These are phyloP conservation scores for Russula sp. DNA, from an alignment of 768 basidiomycete species.

Conservation along the genomic window DNA sequence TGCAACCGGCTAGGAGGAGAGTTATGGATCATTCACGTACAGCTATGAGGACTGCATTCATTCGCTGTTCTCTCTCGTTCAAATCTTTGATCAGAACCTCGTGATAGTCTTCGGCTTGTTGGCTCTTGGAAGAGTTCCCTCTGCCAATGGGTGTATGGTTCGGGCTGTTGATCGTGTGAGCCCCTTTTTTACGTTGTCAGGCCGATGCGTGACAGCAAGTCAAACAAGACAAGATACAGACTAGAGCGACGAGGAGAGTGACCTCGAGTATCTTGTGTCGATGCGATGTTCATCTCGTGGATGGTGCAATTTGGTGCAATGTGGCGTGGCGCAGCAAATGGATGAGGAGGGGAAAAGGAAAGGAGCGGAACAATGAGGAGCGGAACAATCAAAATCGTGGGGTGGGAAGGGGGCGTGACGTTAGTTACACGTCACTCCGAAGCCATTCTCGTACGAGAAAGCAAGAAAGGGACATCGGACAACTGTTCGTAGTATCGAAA, in stretches of 20 bases:
- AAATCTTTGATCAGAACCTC: neutral
- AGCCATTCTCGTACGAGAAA: too few species aligned
- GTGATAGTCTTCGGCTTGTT: neutral
- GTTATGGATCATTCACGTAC: neutral
- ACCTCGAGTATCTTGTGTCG: neutral
- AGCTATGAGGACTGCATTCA: neutral
- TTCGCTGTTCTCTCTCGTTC: neutral
- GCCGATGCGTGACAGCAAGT: too few species aligned
- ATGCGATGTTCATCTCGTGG: neutral
- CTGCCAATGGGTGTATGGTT: neutral
- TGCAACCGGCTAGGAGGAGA: too few species aligned
- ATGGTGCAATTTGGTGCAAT: neutral
- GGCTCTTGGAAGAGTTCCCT: neutral
- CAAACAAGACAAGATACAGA: neutral
- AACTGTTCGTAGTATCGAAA: too few species aligned
- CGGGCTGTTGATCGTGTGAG: neutral
- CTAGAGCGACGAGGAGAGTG: neutral
- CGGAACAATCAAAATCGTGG: too few species aligned
- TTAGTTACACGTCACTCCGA: too few species aligned
- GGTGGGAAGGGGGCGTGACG: too few species aligned
- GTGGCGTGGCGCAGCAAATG: too few species aligned
- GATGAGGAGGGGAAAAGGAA: neutral
- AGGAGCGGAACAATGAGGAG: too few species aligned
- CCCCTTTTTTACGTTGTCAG: neutral
- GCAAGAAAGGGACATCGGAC: too few species aligned